phyloP scores from a whole-genome alignment of 495 filamentous ascomycete species.

The Aspergillus egyptiacus region DNA sequence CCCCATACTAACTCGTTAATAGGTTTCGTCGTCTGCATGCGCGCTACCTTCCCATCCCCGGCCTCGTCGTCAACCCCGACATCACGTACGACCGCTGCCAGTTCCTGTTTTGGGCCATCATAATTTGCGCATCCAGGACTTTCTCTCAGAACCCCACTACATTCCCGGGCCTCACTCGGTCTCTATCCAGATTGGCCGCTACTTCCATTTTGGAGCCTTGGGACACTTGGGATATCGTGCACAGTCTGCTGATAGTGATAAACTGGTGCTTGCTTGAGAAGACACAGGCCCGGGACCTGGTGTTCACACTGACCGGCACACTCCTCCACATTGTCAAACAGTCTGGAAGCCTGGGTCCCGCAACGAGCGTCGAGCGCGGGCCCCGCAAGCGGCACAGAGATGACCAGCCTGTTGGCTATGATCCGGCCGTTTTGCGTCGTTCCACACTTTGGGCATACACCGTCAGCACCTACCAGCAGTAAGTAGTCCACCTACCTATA shows the following conservation, averaged over 20 bases:
- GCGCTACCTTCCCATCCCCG: slow-evolving; percentile 42
- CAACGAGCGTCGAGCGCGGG: no score
- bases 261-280: slow-evolving; percentile 44
- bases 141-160: slow-evolving; percentile 40
- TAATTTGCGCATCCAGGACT: slow-evolving; percentile 34
- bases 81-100: slow-evolving; percentile 39
- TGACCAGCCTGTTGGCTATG: slow-evolving; percentile 30
- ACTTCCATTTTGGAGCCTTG: slow-evolving; percentile 31
- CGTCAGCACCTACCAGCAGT: slow-evolving; percentile 39
- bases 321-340: slow-evolving; percentile 45
- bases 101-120: slow-evolving; percentile 48
- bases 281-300: no score
- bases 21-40: slow-evolving; percentile 47
- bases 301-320: slow-evolving; percentile 37
- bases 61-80: slow-evolving; percentile 34
- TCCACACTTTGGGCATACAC: slow-evolving; percentile 42
- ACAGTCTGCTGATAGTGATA: slow-evolving; percentile 42
- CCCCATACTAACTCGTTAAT: not conserved
- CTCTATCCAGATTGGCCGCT: slow-evolving; percentile 43
- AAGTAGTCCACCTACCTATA: no score
- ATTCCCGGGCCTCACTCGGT: slow-evolving; percentile 30
- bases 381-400: no score
- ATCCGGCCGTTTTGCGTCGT: slow-evolving; percentile 33
- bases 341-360: no score
- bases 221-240: slow-evolving; percentile 39